These are phyloP conservation scores for Nissolia schottii DNA, from an alignment of 306 rosid species.

Conservation along the genomic window DNA sequence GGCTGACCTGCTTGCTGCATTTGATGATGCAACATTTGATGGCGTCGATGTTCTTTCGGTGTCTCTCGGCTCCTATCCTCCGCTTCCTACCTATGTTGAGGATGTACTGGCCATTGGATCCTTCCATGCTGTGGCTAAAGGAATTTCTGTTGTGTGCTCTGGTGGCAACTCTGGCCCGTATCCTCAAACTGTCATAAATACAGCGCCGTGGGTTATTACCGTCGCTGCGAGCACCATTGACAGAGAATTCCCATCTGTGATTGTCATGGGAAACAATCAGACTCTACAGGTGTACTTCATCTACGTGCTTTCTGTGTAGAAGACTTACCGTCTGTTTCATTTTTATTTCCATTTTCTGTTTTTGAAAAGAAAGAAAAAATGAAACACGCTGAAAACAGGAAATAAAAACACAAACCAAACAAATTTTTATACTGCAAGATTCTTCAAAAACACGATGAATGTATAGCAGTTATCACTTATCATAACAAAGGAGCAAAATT, in stretches of 20 bases:
- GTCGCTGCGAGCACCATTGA: constrained; percentile 61
- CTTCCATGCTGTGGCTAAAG: constrained; percentile 53
- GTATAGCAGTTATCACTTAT: neutral
- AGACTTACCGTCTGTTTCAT: too few relatives aligned
- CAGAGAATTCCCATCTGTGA: constrained; percentile 44
- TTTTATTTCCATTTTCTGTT: too few relatives aligned
- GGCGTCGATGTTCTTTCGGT: constrained; percentile 52
- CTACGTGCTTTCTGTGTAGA: neutral
- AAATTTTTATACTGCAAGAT: neutral
- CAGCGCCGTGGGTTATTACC: constrained; percentile 59
- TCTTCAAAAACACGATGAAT: neutral
- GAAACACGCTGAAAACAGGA: too few relatives aligned
- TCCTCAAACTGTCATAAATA: constrained; percentile 57
- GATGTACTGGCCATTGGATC: constrained; percentile 59
- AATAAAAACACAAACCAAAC: too few relatives aligned
- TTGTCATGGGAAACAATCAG: constrained; percentile 58
- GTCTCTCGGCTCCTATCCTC: constrained; percentile 55
- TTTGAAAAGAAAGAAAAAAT: too few relatives aligned
- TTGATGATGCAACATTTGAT: constrained; percentile 59
- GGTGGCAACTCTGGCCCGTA: constrained; percentile 64
- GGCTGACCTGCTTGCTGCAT: constrained; percentile 63
- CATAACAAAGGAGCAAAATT: neutral
- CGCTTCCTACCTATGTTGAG: constrained; percentile 45
- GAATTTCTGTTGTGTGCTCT: constrained; percentile 50
- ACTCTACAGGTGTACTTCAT: constrained; percentile 42